Evolutionary conservation across 148 eudicot species (phyloP), one percentile per base, ranked within the genome.

Genomic region (Camellia granthamiana): DNA sequence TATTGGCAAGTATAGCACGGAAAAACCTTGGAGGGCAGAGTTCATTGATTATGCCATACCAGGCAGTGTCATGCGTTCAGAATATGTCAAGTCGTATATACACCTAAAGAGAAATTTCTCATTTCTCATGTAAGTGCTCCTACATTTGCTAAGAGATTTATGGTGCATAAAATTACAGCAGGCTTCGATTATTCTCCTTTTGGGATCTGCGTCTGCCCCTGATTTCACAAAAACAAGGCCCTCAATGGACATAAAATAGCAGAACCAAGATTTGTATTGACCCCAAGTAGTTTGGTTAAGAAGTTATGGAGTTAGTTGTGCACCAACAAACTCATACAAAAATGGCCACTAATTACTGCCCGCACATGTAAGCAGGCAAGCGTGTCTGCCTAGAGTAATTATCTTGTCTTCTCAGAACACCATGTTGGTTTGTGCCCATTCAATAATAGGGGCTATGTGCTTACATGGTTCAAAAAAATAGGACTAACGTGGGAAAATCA

Each of bases 51-150:
- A 67, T 41, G 47, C 13, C 41, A 44, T 38, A 41, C 47, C 70
- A 30, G 46, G 43, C 19, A 30, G 38, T 44, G 41, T 30, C 12
- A 4, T 38, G 13, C 6, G 7, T 49, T 49, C 52, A 49, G 52
- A 49, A 42, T 14, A 14, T 1, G 6, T 14, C 43, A 63, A 76
- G 13, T 62, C 59, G 52, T 51, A 19, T 6, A 78, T 51, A 66
- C 38, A 30, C 47, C 16, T n/a, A 66, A 52, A 41, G 12, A 55
- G 74, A 68, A 42, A 7, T 55, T 55, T n/a, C 10, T 68, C 64
- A 16, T 65, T n/a, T 77, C 44, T 69, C 73, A 55, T 54, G 62
- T 41, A 7, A 78, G 10, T 30, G 13, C 59, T 78, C 74, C 52
- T 30, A 38, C 47, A 30, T 51, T 62, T 77, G 44, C 46, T 16